Conservation (phyloP, 2,329 filamentous ascomycete genomes). For the Aspergillus cejpii region DNA sequence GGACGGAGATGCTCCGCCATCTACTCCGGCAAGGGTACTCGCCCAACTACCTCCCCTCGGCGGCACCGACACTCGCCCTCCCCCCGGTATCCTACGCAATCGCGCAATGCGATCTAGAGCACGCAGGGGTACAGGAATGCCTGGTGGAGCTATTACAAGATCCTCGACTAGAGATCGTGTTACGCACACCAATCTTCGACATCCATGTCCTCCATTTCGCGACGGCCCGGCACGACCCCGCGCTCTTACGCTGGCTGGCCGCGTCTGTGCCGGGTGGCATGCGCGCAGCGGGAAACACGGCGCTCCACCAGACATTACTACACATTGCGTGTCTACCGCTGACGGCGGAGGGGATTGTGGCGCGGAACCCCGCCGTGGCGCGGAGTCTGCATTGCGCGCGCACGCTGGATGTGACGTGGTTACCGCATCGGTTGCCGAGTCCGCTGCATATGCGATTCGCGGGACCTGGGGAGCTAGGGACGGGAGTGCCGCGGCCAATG, state of each 20-base stretch:
- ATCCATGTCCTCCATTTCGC: neutral
- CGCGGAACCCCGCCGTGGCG: neutral
- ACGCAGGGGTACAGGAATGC: neutral
- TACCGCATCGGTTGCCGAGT: neutral
- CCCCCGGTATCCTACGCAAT: conserved; percentile 1
- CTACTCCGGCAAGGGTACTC: neutral
- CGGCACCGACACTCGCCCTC: conserved; percentile 1
- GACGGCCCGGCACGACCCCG: neutral
- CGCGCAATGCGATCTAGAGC: neutral
- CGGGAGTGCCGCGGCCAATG: neutral
- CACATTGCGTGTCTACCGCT: neutral
- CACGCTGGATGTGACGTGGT: neutral
- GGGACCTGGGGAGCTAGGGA: neutral
- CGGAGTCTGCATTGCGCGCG: neutral
- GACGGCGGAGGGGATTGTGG: neutral
- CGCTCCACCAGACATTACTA: neutral
- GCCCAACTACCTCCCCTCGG: neutral
- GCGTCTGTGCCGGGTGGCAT: neutral
- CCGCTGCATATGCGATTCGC: neutral
- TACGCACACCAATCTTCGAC: neutral
- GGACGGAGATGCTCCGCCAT: neutral
- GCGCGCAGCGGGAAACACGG: neutral
- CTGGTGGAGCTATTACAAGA: neutral
- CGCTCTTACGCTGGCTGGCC: neutral
- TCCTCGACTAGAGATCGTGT: neutral